Percentiles rank a stretch among this genome's conserved stretches.
Conservation (phyloP, 1,284 basidiomycete genomes). For the Cerioporus squamosus region DNA sequence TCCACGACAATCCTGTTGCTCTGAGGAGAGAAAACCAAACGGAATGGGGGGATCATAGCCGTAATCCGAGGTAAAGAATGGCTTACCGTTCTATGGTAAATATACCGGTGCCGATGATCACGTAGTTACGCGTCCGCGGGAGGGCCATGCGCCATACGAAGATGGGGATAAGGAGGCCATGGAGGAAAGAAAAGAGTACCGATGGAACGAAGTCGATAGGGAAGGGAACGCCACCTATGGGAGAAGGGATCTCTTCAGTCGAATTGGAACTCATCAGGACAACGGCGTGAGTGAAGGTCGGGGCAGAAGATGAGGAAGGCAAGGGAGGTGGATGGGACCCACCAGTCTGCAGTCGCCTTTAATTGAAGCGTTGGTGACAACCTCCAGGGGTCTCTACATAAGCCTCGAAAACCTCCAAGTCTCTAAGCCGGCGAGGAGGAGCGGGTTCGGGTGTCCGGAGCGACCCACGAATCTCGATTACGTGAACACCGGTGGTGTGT, state of each 20-base stretch:
- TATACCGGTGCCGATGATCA: conserved; percentile 15
- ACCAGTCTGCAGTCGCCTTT: no score
- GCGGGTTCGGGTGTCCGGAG: no score
- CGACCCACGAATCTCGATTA: no score
- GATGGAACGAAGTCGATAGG: conserved; percentile 5
- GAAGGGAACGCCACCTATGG: conserved; percentile 7
- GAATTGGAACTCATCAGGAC: not conserved
- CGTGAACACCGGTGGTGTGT: no score
- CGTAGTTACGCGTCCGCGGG: conserved; percentile 16
- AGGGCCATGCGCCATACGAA: conserved; percentile 16
- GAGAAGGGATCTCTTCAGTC: conserved; percentile 5
- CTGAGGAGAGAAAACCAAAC: no score
- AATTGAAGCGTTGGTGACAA: no score
- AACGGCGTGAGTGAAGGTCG: not conserved
- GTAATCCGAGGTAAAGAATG: not conserved
- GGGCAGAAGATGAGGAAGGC: not conserved
- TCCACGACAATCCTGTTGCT: no score
- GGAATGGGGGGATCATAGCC: no score
- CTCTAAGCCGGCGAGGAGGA: no score
- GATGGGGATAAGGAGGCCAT: conserved; percentile 19
- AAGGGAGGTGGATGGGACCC: no score
- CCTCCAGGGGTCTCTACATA: no score
- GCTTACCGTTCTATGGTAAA: conserved; percentile 28
- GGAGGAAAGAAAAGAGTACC: conserved; percentile 16
- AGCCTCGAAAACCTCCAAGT: no score